phyloP scores from a whole-genome alignment of 768 basidiomycete species.

The Lenzites betulinus region DNA sequence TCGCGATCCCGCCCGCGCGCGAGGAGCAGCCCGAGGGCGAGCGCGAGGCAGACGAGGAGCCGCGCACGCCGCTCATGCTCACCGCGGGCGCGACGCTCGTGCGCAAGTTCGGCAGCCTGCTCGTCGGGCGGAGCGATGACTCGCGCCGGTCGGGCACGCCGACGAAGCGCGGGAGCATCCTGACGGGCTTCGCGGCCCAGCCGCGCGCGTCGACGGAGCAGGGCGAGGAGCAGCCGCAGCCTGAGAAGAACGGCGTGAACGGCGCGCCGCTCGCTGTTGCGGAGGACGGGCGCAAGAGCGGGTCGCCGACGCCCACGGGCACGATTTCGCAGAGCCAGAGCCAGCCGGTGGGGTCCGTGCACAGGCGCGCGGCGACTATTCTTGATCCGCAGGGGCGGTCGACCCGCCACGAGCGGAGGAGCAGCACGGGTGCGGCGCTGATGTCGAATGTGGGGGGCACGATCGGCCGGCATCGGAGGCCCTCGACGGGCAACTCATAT shows the following conservation, averaged over 20 bases:
- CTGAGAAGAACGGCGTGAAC: conserved; percentile 15
- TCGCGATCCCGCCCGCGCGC: conserved; percentile 25
- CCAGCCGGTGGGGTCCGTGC: conserved; percentile 59
- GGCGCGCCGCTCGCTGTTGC: conserved; percentile 15
- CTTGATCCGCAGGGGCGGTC: conserved; percentile 68
- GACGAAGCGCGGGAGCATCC: conserved; percentile 52
- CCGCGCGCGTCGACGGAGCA: conserved; percentile 35
- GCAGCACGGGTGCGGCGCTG: conserved; percentile 71
- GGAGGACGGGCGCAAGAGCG: conserved; percentile 18
- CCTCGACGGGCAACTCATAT: conserved; percentile 63
- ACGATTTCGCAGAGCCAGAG: conserved; percentile 45
- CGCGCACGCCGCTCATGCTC: conserved; percentile 33
- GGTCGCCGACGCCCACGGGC: conserved; percentile 25
- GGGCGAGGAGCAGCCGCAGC: conserved; percentile 18
- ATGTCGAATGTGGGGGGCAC: conserved; percentile 51
- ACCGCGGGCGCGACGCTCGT: conserved; percentile 73
- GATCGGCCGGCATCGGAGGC: conserved; percentile 67
- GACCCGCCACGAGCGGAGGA: conserved; percentile 70
- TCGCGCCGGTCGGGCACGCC: conserved; percentile 40
- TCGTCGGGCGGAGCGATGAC: conserved; percentile 47
- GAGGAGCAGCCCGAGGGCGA: conserved; percentile 36
- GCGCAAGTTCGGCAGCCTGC: conserved; percentile 72
- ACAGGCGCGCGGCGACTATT: conserved; percentile 78
- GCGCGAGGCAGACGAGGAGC: conserved; percentile 36
- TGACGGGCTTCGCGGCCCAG: conserved; percentile 44